These are phyloP conservation scores for Astrephomene gubernaculifera DNA, from an alignment of 139 green algal genomes.

Conservation along the genomic window DNA sequence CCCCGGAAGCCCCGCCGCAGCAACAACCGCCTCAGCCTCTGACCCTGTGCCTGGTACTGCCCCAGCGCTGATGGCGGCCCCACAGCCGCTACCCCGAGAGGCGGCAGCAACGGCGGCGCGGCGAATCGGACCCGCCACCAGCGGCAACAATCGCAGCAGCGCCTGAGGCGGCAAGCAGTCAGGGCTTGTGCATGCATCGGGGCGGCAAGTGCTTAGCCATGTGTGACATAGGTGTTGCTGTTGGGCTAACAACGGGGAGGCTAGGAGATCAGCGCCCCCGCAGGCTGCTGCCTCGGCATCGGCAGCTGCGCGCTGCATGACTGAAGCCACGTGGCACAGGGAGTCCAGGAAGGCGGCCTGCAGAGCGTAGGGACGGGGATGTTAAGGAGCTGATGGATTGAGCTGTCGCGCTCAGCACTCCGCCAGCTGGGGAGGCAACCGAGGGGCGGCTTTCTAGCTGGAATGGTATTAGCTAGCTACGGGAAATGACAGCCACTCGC, in stretches of 20 bases:
- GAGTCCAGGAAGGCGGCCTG: constrained; percentile 19
- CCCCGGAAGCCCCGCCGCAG: constrained; percentile 1
- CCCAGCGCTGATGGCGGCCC: not conserved
- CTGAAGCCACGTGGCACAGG: not conserved
- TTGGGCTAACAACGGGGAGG: constrained; percentile 5
- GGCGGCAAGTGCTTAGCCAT: constrained; percentile 14
- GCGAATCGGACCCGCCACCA: not conserved
- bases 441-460: too few relatives aligned
- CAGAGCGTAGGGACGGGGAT: too few relatives aligned
- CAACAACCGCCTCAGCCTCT: constrained; percentile 16
- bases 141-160: constrained; percentile 6
- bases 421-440: too few relatives aligned
- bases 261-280: not conserved
- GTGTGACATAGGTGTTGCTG: constrained; percentile 24
- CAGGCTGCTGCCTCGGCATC: not conserved
- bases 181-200: not conserved
- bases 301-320: not conserved
- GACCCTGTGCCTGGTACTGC: too few relatives aligned
- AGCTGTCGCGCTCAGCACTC: too few relatives aligned
- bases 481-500: too few relatives aligned
- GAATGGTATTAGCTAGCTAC: too few relatives aligned
- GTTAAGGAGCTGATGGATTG: too few relatives aligned
- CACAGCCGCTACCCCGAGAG: not conserved
- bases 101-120: not conserved
- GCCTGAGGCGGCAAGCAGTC: constrained; percentile 17